Evolutionary conservation across 331 rosid species (phyloP), one percentile per base, ranked within the genome.

Genomic region (Malus hybrid): DNA sequence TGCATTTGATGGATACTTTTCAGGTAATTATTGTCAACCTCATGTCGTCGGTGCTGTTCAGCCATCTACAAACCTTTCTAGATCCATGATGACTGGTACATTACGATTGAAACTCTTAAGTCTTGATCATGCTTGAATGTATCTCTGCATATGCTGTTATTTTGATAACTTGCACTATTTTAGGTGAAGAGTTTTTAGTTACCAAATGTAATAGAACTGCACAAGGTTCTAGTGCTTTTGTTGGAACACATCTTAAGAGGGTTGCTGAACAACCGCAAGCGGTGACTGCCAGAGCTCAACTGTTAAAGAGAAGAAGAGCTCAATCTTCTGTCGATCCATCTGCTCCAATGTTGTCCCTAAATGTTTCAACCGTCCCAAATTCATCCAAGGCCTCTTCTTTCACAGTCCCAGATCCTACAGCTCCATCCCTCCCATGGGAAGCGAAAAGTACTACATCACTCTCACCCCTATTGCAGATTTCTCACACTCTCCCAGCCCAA

Each of bases 231-330:
- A 39, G 56, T 24, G 27, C 31, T 70, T 24, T 3, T 24, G 32
- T 9, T 57, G 69, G 70, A 42, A 44, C 69, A 56, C 20, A 39
- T 33, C 75, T 67, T 32, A 79, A 79, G 73, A 79, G 82, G 65
- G 65, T 15, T 73, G 20, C 65, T 6, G 48, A 13, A 66, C 65
- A 73, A 16, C 28, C 65, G 34, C 14, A 29, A 19, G n/a, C 59
- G 10, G 44, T 15, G 14, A 44, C 74, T 73, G 7, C n/a, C 24
- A 55, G 24, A 28, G 48, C 44, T 73, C 69, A 73, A 57, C 59
- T 4, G 33, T 59, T 9, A 14, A 79, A 32, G 55, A 60, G 8
- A 44, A 60, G 8, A 44, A 67, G 75, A 57, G 33, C 19, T 3
- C 63, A 72, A 57, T 56, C 65, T 67, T 67, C 36, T 14, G 34